Base-by-base conservation (phyloP, 2,329 filamentous ascomycete genomes). In the Ploettnerulaceae sp. region DNA sequence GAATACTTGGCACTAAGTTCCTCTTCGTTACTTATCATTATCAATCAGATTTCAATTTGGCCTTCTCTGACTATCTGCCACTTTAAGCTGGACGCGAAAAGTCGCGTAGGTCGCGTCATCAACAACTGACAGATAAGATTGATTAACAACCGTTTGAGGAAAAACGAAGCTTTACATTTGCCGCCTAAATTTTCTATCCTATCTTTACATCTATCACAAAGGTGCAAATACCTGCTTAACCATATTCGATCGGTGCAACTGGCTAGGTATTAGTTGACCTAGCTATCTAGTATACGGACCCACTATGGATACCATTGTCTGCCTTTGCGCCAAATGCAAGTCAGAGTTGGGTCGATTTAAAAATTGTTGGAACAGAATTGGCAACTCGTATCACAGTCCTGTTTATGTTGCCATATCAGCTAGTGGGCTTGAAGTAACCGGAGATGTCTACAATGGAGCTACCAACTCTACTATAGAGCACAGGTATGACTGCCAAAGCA, bases 331-430 rank as follows among this genome's bases (percentile, higher is more conserved):
- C 15, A 53, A 58, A 17, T 65, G 63, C 45, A 51, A 55, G 9
- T 39, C 45, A 7, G 52, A 59, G 24, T 31, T 64, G 15, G 61
- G 56, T 1, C 48, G 47, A 28, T 63, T 61, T 33, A 44, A 48
- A 21, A 65, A 64, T 36, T 51, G 52, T 1, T 65, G 62, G 61
- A 57, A 56, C 48, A 52, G 49, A 4, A 60, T 64, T 31, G 62
- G 63, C 9, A 64, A 58, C 32, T 58, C 51, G 7, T 63, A 64
- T 44, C 58, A 52, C 31, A 60, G 53, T 25, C 61, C 62, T 20
- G 48, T 57, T 12, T 50, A 59, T 45, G 41, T 52, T 22, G 49
- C 53, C 18, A 21, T 57, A 2, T 50, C 49, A 17, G 38, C 22
- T 9, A 42, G 37, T 33, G 62, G 61, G 11, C 51, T 64, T 20